Evolutionary conservation across 805 yeast species (phyloP).

Genomic region (Zygosaccharomyces lentus): DNA sequence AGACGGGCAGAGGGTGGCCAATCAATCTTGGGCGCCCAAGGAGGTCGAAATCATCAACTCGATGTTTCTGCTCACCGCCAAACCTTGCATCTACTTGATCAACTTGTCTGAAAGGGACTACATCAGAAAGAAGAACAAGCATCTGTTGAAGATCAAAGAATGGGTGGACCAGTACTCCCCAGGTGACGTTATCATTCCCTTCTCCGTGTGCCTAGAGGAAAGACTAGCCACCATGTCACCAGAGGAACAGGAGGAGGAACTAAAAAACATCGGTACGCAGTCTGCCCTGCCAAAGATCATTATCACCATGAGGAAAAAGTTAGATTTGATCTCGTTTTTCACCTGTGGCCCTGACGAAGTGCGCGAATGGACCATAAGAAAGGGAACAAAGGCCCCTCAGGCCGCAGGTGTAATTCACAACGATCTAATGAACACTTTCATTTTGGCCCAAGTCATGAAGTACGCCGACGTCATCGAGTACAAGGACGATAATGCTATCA

Average conservation of each 20-base stretch:
- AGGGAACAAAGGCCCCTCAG: slow-evolving; percentile 92
- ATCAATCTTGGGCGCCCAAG: slow-evolving; percentile 80
- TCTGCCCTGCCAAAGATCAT: slow-evolving; percentile 86
- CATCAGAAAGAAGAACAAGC: slow-evolving; percentile 83
- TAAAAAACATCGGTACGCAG: slow-evolving; percentile 64
- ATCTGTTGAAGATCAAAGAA: slow-evolving; percentile 70
- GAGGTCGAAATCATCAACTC: slow-evolving; percentile 88
- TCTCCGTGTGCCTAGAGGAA: slow-evolving; percentile 90
- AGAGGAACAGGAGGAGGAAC: slow-evolving; percentile 73
- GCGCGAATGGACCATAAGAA: slow-evolving; percentile 96
- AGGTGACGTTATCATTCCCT: slow-evolving; percentile 87
- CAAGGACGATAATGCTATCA: slow-evolving; percentile 77
- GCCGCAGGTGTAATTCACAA: slow-evolving; percentile 98
- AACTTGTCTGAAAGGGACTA: slow-evolving; percentile 88
- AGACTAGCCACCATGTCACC: slow-evolving; percentile 83
- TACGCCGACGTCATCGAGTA: slow-evolving; percentile 71
- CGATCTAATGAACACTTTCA: slow-evolving; percentile 91
- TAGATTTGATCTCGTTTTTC: slow-evolving; percentile 87
- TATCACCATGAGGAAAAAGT: slow-evolving; percentile 77
- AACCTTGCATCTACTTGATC: slow-evolving; percentile 88
- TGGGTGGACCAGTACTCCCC: slow-evolving; percentile 74
- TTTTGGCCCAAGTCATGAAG: slow-evolving; percentile 88
- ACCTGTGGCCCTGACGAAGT: slow-evolving; percentile 96
- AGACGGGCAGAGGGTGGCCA: slow-evolving; percentile 83
- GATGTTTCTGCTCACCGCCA: slow-evolving; percentile 86